Percentiles rank a stretch among this genome's conserved stretches.
Conservation (phyloP, 192 early-diverging fungal genomes). For the Hyaloraphidium curvatum region DNA sequence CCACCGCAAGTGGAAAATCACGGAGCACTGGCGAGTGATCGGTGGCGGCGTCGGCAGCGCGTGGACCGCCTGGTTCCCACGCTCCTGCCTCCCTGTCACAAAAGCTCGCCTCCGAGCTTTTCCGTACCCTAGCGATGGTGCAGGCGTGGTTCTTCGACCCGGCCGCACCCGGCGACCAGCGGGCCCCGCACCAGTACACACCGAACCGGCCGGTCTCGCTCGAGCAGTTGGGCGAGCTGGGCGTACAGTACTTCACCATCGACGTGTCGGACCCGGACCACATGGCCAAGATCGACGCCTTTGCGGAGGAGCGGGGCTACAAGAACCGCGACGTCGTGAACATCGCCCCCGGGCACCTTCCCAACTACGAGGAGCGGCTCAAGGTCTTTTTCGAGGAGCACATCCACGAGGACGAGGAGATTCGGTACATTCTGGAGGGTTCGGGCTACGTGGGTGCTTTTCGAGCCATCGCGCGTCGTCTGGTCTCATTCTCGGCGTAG, state of each 20-base stretch:
- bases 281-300: constrained; percentile 37
- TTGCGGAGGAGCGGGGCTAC: constrained; percentile 60
- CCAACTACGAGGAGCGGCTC: constrained; percentile 84
- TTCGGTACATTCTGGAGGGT: constrained; percentile 76
- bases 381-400: constrained; percentile 88
- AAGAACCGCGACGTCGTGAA: constrained; percentile 74
- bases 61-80: too few relatives aligned
- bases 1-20: too few relatives aligned
- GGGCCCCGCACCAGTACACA: constrained; percentile 57
- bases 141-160: neutral
- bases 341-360: neutral
- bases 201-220: constrained; percentile 38
- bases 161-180: constrained; percentile 18
- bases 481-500: neutral
- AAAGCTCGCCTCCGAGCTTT: too few relatives aligned
- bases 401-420: constrained; percentile 94
- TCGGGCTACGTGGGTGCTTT: constrained; percentile 78
- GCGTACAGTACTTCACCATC: constrained; percentile 56
- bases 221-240: constrained; percentile 41
- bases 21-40: too few relatives aligned
- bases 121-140: too few relatives aligned
- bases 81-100: too few relatives aligned
- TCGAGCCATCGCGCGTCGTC: neutral
- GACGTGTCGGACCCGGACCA: constrained; percentile 24
- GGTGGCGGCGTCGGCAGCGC: too few relatives aligned